These are phyloP conservation scores for Neurospora sp. DNA, from an alignment of 495 filamentous ascomycete species.

Conservation along the genomic window DNA sequence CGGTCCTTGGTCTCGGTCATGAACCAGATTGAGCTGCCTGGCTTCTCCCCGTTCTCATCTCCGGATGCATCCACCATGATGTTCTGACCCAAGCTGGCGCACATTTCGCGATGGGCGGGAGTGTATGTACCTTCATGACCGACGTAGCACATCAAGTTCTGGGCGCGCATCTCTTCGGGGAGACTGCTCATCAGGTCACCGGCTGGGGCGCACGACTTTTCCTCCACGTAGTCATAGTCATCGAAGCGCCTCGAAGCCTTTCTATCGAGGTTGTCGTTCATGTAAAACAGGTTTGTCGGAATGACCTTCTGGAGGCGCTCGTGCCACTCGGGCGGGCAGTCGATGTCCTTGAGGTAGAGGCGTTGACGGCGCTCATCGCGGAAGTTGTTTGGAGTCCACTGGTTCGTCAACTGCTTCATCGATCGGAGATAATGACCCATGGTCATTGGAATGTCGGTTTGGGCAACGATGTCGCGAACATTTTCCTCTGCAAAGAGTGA, in stretches of 20 bases:
- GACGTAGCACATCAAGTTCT: constrained; percentile 97
- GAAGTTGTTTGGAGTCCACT: constrained; percentile 58
- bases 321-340: constrained; percentile 78
- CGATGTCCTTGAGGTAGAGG: constrained; percentile 91
- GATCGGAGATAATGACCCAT: constrained; percentile 82
- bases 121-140: constrained; percentile 97
- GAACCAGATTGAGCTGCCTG: constrained; percentile 91
- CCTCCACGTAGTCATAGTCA: constrained; percentile 39
- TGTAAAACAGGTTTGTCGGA: constrained; percentile 70
- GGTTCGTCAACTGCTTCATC: constrained; percentile 64
- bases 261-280: constrained; percentile 59
- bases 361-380: constrained; percentile 64
- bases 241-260: constrained; percentile 33
- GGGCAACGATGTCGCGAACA: constrained; percentile 63
- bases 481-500: constrained; percentile 36
- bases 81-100: constrained; percentile 88
- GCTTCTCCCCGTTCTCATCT: constrained; percentile 56
- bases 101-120: constrained; percentile 95
- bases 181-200: constrained; percentile 93
- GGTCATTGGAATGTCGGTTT: constrained; percentile 64
- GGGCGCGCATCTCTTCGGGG: constrained; percentile 73
- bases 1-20: constrained; percentile 94
- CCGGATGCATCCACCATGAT: constrained; percentile 92
- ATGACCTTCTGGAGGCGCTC: constrained; percentile 66
- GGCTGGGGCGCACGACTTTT: constrained; percentile 34